phyloP scores from a whole-genome alignment of 2,329 filamentous ascomycete species.

The Arachnomyces sp. region DNA sequence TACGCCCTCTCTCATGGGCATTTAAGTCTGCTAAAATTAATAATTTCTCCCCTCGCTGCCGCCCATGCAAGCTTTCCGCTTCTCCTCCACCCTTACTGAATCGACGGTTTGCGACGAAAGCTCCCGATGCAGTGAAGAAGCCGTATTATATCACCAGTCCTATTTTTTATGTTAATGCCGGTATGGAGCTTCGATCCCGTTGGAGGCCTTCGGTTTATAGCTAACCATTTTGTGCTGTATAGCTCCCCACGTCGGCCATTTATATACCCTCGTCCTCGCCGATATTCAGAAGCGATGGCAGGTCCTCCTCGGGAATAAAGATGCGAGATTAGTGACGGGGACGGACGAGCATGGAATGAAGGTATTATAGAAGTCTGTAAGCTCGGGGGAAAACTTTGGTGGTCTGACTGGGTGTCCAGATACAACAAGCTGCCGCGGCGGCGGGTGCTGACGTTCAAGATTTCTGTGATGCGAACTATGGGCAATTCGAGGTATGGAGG shows the following conservation, averaged over 20 bases:
- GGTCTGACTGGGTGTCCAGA: slow-evolving; percentile 31
- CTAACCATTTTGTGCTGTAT: slow-evolving; percentile 2
- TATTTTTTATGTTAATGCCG: slow-evolving; percentile 98
- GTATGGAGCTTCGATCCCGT: slow-evolving; percentile 40
- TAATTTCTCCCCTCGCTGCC: slow-evolving; percentile 14
- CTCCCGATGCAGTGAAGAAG: slow-evolving; percentile 44
- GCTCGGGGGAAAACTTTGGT: not conserved
- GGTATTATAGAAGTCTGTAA: slow-evolving; percentile 24
- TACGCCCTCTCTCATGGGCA: slow-evolving; percentile 26
- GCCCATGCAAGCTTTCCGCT: slow-evolving; percentile 19
- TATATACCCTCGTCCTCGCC: slow-evolving; percentile 85
- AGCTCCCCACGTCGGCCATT: slow-evolving; percentile 90
- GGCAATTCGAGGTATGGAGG: slow-evolving; percentile 58
- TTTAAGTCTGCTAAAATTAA: slow-evolving; percentile 12
- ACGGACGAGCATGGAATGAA: slow-evolving; percentile 98
- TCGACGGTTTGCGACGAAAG: slow-evolving; percentile 22
- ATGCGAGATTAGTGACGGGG: slow-evolving; percentile 73
- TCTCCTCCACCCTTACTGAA: slow-evolving; percentile 11
- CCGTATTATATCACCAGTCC: slow-evolving; percentile 93
- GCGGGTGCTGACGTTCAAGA: slow-evolving; percentile 64
- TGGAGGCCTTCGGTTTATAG: not conserved
- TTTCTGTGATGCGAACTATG: slow-evolving; percentile 81
- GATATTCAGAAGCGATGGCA: slow-evolving; percentile 94
- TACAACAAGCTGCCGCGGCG: slow-evolving; percentile 73
- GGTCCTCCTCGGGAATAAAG: slow-evolving; percentile 56